phyloP scores from a whole-genome alignment of 2,329 filamentous ascomycete species.

The Aspergillus versicolor region DNA sequence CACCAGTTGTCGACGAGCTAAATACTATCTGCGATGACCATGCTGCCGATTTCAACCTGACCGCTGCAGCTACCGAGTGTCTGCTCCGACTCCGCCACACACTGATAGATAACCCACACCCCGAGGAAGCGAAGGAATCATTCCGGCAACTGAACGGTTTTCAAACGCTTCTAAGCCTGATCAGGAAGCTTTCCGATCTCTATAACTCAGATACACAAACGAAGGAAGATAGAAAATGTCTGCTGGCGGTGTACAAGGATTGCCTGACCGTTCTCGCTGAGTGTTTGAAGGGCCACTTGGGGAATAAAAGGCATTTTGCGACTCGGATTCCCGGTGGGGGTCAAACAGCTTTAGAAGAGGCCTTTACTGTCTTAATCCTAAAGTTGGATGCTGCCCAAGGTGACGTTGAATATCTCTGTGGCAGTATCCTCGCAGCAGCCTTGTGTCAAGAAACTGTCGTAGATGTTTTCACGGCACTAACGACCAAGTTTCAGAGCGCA shows the following conservation, averaged over 20 bases:
- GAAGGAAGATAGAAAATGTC: constrained; percentile 61
- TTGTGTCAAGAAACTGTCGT: constrained; percentile 75
- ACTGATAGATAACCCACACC: constrained; percentile 53
- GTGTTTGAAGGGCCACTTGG: constrained; percentile 73
- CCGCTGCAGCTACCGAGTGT: constrained; percentile 51
- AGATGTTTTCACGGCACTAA: constrained; percentile 58
- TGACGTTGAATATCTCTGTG: constrained; percentile 77
- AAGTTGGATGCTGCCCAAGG: constrained; percentile 47
- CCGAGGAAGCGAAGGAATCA: constrained; percentile 66
- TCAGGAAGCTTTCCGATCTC: constrained; percentile 71
- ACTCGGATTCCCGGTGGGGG: constrained; percentile 73
- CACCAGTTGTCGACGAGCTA: constrained; percentile 39
- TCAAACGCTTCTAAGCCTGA: constrained; percentile 66
- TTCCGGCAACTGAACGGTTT: constrained; percentile 82
- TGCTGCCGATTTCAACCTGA: constrained; percentile 31
- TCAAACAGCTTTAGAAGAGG: constrained; percentile 73
- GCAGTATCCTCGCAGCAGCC: constrained; percentile 76
- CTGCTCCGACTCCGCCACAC: constrained; percentile 67
- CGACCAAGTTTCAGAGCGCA: constrained; percentile 25
- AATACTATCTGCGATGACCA: constrained; percentile 31
- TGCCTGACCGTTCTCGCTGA: constrained; percentile 65
- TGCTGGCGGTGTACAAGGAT: constrained; percentile 66
- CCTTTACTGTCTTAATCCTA: constrained; percentile 64
- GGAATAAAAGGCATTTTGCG: constrained; percentile 85
- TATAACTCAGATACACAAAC: constrained; percentile 65